Conservation (phyloP, 2,329 filamentous ascomycete species). For the Monosporascus cannonballus region DNA sequence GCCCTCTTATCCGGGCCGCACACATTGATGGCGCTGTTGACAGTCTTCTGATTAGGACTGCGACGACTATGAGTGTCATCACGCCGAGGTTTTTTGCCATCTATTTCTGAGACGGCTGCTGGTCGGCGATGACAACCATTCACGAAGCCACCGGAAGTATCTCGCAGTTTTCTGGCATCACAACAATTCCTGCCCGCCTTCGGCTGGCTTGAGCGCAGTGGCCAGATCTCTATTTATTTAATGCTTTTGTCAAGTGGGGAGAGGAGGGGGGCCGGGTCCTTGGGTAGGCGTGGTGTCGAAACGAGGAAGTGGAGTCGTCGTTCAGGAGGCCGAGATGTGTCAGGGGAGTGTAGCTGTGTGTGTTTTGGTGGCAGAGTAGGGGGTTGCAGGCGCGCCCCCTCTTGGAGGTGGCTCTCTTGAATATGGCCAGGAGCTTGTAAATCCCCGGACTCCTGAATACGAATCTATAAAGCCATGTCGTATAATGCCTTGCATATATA, state of each 20-base stretch:
- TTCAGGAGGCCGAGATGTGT: background rate
- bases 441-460: background rate
- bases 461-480: background rate
- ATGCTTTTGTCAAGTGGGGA: slow-evolving; percentile 16
- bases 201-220: slow-evolving; percentile 27
- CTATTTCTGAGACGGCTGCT: slow-evolving; percentile 20
- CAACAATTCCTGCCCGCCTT: slow-evolving; percentile 25
- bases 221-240: slow-evolving; percentile 22
- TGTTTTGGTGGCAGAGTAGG: too few relatives aligned
- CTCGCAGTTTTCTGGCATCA: slow-evolving; percentile 18
- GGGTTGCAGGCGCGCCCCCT: too few relatives aligned
- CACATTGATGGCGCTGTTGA: slow-evolving; percentile 13
- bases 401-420: too few relatives aligned
- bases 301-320: slow-evolving; percentile 3
- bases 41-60: slow-evolving; percentile 21
- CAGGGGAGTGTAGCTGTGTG: background rate
- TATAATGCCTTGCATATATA: background rate
- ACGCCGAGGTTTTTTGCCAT: slow-evolving; percentile 26
- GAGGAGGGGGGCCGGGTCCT: slow-evolving; percentile 1
- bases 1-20: slow-evolving; percentile 12
- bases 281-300: slow-evolving; percentile 7
- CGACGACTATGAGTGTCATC: slow-evolving; percentile 17
- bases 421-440: background rate
- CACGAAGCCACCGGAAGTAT: slow-evolving; percentile 12
- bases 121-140: slow-evolving; percentile 6